Evolutionary conservation across 192 early-diverging fungal genomes (phyloP).

Genomic region (Coemansia sp.): DNA sequence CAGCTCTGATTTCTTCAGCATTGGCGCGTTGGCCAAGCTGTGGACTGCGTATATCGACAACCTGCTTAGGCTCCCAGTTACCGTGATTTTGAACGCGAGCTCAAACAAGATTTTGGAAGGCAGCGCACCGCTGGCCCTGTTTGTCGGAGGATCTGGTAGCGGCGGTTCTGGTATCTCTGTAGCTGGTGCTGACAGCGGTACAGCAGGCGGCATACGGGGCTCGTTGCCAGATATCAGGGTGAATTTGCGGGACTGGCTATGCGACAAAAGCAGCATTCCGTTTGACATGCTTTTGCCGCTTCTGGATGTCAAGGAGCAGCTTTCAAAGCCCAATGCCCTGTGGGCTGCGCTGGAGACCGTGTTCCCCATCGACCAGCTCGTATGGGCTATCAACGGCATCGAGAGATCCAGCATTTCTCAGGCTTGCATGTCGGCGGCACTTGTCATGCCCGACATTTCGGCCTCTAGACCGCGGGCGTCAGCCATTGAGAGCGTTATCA

Average conservation of each 20-base stretch:
- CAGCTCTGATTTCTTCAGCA: slow-evolving; percentile 18
- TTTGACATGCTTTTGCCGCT: slow-evolving; percentile 21
- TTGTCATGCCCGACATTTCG: slow-evolving; percentile 18
- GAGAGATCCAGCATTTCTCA: not conserved
- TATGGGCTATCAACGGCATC: slow-evolving; percentile 2
- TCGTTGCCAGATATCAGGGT: not conserved
- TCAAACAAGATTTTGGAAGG: slow-evolving; percentile 1
- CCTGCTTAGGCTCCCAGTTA: slow-evolving; percentile 13
- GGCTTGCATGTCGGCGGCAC: slow-evolving; percentile 19
- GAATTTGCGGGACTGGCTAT: slow-evolving; percentile 11
- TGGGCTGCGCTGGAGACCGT: slow-evolving; percentile 16
- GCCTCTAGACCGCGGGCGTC: not conserved
- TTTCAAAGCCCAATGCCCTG: slow-evolving; percentile 12
- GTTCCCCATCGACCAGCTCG: slow-evolving; percentile 10
- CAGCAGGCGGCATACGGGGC: not conserved
- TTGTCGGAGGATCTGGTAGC: not conserved
- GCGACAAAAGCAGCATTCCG: slow-evolving; percentile 14
- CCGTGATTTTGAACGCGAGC: slow-evolving; percentile 9
- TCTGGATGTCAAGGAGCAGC: slow-evolving; percentile 8
- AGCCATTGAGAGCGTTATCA: no score
- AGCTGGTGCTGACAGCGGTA: not conserved
- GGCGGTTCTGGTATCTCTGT: not conserved
- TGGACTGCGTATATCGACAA: slow-evolving; percentile 25
- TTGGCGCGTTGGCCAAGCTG: slow-evolving; percentile 10
- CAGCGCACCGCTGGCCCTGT: not conserved